phyloP scores from a whole-genome alignment of 1,139 yeast genomes.

The Sugiyamaella paludigena region DNA sequence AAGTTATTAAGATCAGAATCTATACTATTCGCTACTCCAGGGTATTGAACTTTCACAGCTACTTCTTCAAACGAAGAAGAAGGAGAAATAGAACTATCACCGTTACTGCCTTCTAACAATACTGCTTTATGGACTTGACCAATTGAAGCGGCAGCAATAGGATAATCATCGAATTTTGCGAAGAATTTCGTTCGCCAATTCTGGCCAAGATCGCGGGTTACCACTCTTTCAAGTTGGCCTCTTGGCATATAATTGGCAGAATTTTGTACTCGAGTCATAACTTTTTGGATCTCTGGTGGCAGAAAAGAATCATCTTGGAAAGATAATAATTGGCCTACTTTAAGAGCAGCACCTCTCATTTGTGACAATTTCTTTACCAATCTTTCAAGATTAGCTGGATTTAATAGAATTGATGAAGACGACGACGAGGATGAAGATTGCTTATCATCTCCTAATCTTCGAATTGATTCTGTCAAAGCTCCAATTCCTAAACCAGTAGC shows the following conservation, averaged over 20 bases:
- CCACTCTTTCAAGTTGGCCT: constrained; percentile 75
- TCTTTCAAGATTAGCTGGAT: constrained; percentile 81
- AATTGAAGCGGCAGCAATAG: constrained; percentile 96
- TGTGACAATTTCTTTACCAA: constrained; percentile 83
- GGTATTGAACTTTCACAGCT: constrained; percentile 96
- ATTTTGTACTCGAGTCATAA: constrained; percentile 82
- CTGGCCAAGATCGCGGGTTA: constrained; percentile 69
- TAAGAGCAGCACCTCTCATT: constrained; percentile 98
- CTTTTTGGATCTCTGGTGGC: constrained; percentile 80
- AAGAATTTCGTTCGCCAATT: constrained; percentile 73
- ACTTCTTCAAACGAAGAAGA: constrained; percentile 52
- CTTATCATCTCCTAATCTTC: constrained; percentile 53
- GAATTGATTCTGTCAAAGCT: constrained; percentile 74
- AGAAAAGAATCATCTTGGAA: constrained; percentile 82
- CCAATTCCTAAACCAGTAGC: constrained; percentile 93
- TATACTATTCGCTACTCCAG: constrained; percentile 93
- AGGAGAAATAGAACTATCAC: neutral
- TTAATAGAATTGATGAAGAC: constrained; percentile 57
- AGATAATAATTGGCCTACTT: constrained; percentile 91
- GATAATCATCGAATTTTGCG: constrained; percentile 75
- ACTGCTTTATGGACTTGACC: constrained; percentile 94
- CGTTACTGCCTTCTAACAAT: constrained; percentile 41
- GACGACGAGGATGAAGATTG: constrained; percentile 47
- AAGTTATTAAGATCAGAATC: constrained; percentile 91
- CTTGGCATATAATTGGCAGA: constrained; percentile 97